Percentiles rank a stretch among this genome's conserved stretches.
These are phyloP conservation scores for Dissophora ornata DNA, from an alignment of 192 early-diverging fungal species.

Conservation along the genomic window DNA sequence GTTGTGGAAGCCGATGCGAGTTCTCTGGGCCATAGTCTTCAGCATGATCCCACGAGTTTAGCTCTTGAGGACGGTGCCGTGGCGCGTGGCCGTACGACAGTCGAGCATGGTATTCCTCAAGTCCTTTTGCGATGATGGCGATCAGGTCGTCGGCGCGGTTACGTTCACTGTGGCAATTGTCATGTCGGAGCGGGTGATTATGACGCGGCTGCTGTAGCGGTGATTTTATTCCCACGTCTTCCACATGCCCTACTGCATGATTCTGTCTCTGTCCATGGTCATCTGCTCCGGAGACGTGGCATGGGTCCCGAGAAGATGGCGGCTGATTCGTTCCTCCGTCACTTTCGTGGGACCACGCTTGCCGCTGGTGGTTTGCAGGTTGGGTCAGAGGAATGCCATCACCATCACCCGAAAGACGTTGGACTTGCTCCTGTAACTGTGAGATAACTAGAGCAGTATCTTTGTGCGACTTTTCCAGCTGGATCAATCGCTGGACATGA, in stretches of 20 bases:
- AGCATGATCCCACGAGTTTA: background rate
- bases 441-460: conserved; percentile 15
- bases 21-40: background rate
- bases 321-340: too few relatives aligned
- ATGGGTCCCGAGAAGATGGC: too few relatives aligned
- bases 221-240: background rate
- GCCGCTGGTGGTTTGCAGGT: too few relatives aligned
- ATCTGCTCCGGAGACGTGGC: too few relatives aligned
- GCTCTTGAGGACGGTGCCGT: conserved; percentile 5
- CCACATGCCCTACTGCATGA: background rate
- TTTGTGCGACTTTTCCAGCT: conserved; percentile 16
- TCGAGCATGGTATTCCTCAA: conserved; percentile 31
- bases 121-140: conserved; percentile 14
- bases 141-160: conserved; percentile 17
- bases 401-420: background rate
- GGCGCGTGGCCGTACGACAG: background rate
- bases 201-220: background rate
- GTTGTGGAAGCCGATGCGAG: background rate
- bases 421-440: conserved; percentile 33
- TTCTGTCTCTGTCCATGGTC: too few relatives aligned
- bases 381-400: too few relatives aligned
- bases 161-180: background rate
- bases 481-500: conserved; percentile 16
- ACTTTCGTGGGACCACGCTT: too few relatives aligned
- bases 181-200: background rate